Conservation (phyloP, 1,284 basidiomycete species). For the Coniferiporia sulphurascens region DNA sequence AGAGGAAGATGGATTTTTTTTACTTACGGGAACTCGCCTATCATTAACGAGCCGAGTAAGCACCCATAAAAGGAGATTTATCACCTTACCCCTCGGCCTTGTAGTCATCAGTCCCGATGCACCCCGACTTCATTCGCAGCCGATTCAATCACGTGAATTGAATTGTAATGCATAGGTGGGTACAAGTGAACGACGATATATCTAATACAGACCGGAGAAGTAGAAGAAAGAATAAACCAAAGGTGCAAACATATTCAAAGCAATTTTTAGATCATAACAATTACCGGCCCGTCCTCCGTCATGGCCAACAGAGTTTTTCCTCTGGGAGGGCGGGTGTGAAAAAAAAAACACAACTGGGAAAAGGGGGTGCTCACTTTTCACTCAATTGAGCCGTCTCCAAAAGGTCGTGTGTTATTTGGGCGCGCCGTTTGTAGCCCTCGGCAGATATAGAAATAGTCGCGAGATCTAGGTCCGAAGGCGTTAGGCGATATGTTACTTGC, state of each 20-base stretch:
- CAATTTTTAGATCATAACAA: constrained; percentile 18
- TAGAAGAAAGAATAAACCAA: neutral
- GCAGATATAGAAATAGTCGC: constrained; percentile 50
- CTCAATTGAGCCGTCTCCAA: constrained; percentile 6
- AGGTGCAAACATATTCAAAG: neutral
- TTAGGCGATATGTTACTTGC: constrained; percentile 53
- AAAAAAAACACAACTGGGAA: neutral
- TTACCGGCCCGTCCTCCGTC: constrained; percentile 16
- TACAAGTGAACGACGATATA: neutral
- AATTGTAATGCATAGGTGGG: too few species aligned
- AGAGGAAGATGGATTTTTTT: neutral
- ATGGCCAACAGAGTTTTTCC: constrained; percentile 15
- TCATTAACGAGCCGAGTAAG: neutral
- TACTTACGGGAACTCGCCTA: neutral
- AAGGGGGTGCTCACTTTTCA: neutral
- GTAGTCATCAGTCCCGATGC: neutral
- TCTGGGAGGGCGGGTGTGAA: neutral
- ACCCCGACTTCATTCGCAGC: neutral
- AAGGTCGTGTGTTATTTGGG: constrained; percentile 6
- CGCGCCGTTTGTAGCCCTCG: constrained; percentile 30
- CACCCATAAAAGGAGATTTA: too few species aligned
- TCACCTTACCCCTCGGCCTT: neutral
- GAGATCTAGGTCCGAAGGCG: constrained; percentile 55
- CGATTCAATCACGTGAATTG: too few species aligned
- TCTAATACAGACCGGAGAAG: neutral